phyloP scores from a whole-genome alignment of 2,329 filamentous ascomycete species.

The Rachicladosporium sp. region DNA sequence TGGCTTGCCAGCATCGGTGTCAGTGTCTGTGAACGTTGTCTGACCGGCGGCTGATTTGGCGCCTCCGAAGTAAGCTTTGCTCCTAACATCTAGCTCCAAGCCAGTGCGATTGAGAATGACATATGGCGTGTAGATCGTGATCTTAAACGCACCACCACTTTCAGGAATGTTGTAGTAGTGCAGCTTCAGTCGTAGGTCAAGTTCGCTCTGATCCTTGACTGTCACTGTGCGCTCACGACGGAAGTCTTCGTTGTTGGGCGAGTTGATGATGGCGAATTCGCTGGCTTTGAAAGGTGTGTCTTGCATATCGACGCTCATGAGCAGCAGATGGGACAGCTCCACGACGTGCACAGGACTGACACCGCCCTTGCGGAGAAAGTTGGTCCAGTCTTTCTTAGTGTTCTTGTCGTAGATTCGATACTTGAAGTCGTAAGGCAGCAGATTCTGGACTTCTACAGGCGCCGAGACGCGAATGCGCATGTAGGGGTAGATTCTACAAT shows the following conservation, averaged over 20 bases:
- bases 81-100: constrained; percentile 72
- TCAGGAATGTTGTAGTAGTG: constrained; percentile 87
- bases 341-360: constrained; percentile 96
- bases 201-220: constrained; percentile 73
- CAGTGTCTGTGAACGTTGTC: constrained; percentile 45
- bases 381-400: constrained; percentile 97
- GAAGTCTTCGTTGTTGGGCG: constrained; percentile 77
- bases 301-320: constrained; percentile 92
- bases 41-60: constrained; percentile 76
- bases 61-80: constrained; percentile 77
- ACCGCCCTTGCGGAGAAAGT: constrained; percentile 91
- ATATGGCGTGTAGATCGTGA: constrained; percentile 90
- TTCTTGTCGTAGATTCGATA: constrained; percentile 98
- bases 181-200: constrained; percentile 67
- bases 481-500: constrained; percentile 65
- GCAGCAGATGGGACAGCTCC: constrained; percentile 80
- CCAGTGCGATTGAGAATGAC: constrained; percentile 93
- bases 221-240: constrained; percentile 65
- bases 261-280: constrained; percentile 95
- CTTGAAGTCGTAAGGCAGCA: constrained; percentile 96
- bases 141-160: constrained; percentile 89
- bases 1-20: constrained; percentile 54
- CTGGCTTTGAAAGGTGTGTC: constrained; percentile 90
- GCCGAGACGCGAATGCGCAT: constrained; percentile 89
- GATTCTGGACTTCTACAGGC: constrained; percentile 84